phyloP scores from a whole-genome alignment of 2,329 filamentous ascomycete genomes.

The Ascochyta clinopodiicola region DNA sequence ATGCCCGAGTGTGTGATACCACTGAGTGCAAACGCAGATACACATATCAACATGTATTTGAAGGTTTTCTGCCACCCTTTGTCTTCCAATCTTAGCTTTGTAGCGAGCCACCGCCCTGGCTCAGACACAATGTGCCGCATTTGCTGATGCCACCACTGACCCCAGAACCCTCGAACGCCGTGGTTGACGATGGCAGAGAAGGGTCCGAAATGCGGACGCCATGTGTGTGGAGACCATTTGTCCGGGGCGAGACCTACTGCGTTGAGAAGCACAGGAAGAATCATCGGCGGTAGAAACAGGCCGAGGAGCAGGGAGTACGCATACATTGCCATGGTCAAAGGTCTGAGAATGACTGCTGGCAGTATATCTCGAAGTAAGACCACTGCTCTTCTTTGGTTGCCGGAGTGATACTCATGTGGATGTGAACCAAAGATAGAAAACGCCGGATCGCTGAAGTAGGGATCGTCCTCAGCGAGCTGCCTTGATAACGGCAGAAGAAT shows the following conservation, averaged over 20 bases:
- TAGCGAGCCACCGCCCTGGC: constrained; percentile 8
- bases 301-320: constrained; percentile 9
- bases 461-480: constrained; percentile 6
- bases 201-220: constrained; percentile 13
- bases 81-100: not conserved
- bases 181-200: constrained; percentile 6
- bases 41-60: constrained; percentile 14
- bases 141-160: constrained; percentile 21
- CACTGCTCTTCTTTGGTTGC: not conserved
- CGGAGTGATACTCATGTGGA: not conserved
- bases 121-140: constrained; percentile 20
- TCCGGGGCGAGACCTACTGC: not conserved
- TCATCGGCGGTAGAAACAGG: constrained; percentile 15
- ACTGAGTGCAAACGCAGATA: constrained; percentile 13
- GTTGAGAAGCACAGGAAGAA: constrained; percentile 6
- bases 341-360: constrained; percentile 6
- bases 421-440: not conserved
- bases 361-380: not conserved
- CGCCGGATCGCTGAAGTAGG: constrained; percentile 10
- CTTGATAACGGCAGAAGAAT: constrained; percentile 14
- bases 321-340: constrained; percentile 12
- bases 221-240: constrained; percentile 13
- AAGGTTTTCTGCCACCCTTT: not conserved
- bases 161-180: constrained; percentile 16
- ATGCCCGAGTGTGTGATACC: constrained; percentile 15